Conservation (phyloP, 2,329 filamentous ascomycete genomes). For the Fusarium robinianum region DNA sequence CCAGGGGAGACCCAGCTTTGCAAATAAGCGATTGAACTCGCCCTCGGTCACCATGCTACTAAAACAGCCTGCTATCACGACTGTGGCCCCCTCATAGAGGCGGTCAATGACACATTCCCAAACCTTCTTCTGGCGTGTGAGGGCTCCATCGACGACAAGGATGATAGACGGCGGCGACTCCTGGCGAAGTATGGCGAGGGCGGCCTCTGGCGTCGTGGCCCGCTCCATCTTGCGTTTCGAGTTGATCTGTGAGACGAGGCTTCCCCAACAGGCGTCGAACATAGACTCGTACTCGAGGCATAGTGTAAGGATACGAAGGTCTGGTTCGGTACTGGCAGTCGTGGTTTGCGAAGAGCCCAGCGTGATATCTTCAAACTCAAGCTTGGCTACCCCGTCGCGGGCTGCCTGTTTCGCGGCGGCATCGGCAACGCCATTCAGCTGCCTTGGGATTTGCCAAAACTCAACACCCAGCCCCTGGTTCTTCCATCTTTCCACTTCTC, state of each 20-base stretch:
- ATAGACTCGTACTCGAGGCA: slow-evolving; percentile 5
- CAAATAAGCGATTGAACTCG: slow-evolving; percentile 15
- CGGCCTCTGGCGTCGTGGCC: slow-evolving; percentile 1
- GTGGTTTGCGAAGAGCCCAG: neutral
- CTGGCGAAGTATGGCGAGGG: slow-evolving; percentile 3
- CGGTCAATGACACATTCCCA: slow-evolving; percentile 9
- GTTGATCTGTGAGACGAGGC: neutral
- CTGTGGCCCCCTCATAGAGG: slow-evolving; percentile 11
- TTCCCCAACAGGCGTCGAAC: neutral
- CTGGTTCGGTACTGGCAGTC: neutral
- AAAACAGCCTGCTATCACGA: slow-evolving; percentile 9
- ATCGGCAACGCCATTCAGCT: slow-evolving; percentile 50
- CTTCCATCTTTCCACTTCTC: slow-evolving; percentile 42
- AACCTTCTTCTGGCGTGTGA: slow-evolving; percentile 4
- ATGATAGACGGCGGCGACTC: slow-evolving; percentile 9
- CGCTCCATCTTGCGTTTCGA: slow-evolving; percentile 10
- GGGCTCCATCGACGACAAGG: slow-evolving; percentile 6
- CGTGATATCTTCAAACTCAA: slow-evolving; percentile 5
- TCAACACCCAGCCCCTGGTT: slow-evolving; percentile 42
- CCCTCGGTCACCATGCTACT: neutral
- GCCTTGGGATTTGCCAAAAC: slow-evolving; percentile 54
- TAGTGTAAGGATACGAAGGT: neutral
- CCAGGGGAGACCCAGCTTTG: slow-evolving; percentile 17
- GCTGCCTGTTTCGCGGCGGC: slow-evolving; percentile 43
- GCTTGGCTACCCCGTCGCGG: neutral